These are phyloP conservation scores for Onygenales sp. DNA, from an alignment of 2,329 filamentous ascomycete genomes.

Conservation along the genomic window DNA sequence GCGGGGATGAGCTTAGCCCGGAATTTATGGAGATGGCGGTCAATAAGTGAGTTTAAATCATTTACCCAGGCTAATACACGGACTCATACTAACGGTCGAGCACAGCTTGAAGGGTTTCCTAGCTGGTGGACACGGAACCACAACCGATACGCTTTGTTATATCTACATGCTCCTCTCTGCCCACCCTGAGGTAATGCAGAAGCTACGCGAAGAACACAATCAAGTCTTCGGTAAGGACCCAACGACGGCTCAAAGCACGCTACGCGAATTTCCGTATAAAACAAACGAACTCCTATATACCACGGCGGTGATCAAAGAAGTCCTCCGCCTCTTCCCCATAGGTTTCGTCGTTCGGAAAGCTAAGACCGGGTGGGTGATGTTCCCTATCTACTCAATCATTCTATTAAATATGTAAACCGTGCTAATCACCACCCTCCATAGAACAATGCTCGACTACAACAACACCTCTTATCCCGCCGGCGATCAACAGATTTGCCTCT, in stretches of 20 bases:
- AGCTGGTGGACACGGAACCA: too few relatives aligned
- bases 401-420: background rate
- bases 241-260: slow-evolving; percentile 23
- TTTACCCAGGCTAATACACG: too few relatives aligned
- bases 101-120: too few relatives aligned
- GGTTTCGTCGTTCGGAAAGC: background rate
- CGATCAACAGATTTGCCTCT: too few relatives aligned
- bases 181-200: slow-evolving; percentile 23
- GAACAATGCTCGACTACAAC: background rate
- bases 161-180: too few relatives aligned
- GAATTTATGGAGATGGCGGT: background rate
- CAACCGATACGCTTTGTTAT: too few relatives aligned
- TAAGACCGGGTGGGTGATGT: background rate
- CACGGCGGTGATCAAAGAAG: slow-evolving; percentile 45
- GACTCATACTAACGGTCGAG: too few relatives aligned
- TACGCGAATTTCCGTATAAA: slow-evolving; percentile 35
- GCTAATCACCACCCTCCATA: background rate
- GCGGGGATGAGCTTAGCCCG: background rate
- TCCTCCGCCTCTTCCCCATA: slow-evolving; percentile 43
- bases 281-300: slow-evolving; percentile 46
- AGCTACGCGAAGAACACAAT: slow-evolving; percentile 43
- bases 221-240: slow-evolving; percentile 39
- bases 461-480: background rate
- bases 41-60: background rate
- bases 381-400: background rate